Evolutionary conservation across 108 stramenopile species (phyloP).

Genomic region (Bacterosira constricta): DNA sequence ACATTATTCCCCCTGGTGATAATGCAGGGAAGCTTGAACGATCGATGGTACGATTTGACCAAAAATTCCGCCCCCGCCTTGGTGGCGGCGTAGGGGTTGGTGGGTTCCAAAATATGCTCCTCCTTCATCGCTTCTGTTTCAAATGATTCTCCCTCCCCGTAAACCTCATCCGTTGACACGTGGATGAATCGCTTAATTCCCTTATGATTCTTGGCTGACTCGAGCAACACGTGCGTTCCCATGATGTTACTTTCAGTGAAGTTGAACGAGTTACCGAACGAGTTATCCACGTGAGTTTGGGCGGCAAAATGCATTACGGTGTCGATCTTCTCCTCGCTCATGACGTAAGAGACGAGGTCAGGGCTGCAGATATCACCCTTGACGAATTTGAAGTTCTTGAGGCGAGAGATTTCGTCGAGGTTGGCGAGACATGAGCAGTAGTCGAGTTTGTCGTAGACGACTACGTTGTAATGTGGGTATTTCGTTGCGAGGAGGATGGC

Average conservation of each 20-base stretch:
- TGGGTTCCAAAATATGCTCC: slow-evolving; percentile 96
- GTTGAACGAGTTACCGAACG: slow-evolving; percentile 98
- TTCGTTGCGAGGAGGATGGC: slow-evolving; percentile 94
- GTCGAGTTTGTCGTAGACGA: slow-evolving; percentile 96
- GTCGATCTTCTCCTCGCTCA: slow-evolving; percentile 94
- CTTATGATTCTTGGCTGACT: slow-evolving; percentile 89
- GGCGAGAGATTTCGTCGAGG: slow-evolving; percentile 77
- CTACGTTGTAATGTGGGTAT: slow-evolving; percentile 95
- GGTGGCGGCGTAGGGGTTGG: slow-evolving; percentile 99
- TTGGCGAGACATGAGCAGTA: slow-evolving; percentile 98
- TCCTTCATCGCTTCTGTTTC: slow-evolving; percentile 96
- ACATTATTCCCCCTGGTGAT: slow-evolving; percentile 99
- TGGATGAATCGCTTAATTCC: slow-evolving; percentile 94
- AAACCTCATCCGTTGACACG: slow-evolving; percentile 98
- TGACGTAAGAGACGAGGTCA: slow-evolving; percentile 94
- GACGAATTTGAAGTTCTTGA: slow-evolving; percentile 97
- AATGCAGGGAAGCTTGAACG: slow-evolving; percentile 91
- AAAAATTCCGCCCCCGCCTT: slow-evolving; percentile 99
- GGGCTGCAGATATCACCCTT: slow-evolving; percentile 96
- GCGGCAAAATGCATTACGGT: slow-evolving; percentile 99
- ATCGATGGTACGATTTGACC: slow-evolving; percentile 93
- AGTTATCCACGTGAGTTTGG: slow-evolving; percentile 99
- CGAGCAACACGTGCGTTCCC: slow-evolving; percentile 98
- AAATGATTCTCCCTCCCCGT: slow-evolving; percentile 95
- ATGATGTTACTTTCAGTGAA: slow-evolving; percentile 98